Conservation (phyloP, 2,329 filamentous ascomycete genomes). For the Xylariomycetidae sp. region DNA sequence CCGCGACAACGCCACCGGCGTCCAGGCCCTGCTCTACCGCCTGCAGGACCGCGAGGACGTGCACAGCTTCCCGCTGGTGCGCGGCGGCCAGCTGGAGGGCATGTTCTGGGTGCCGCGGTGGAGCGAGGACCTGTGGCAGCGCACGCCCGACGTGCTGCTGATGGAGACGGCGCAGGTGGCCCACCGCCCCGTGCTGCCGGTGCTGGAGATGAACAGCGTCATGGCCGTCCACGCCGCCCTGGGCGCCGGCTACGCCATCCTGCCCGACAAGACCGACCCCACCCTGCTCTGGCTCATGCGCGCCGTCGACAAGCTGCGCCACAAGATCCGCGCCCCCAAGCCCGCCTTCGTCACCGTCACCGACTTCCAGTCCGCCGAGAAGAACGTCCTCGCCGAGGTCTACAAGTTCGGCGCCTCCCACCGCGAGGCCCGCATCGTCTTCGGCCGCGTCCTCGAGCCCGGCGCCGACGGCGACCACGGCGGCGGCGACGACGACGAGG, state of each 20-base stretch:
- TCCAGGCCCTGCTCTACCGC: constrained; percentile 20
- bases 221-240: constrained; percentile 16
- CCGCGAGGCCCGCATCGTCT: constrained; percentile 15
- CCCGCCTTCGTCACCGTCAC: constrained; percentile 19
- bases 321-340: constrained; percentile 18
- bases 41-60: constrained; percentile 21
- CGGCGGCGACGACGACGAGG: no score
- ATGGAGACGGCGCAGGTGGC: constrained; percentile 21
- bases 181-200: constrained; percentile 19
- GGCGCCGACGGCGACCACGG: no score
- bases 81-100: constrained; percentile 16
- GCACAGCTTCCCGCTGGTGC: constrained; percentile 19
- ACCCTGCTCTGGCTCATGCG: constrained; percentile 21
- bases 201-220: constrained; percentile 23
- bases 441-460: constrained; percentile 18
- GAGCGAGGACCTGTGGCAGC: constrained; percentile 20
- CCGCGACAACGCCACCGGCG: constrained; percentile 21
- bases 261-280: constrained; percentile 22
- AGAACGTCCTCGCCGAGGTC: constrained; percentile 19
- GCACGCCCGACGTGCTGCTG: constrained; percentile 21
- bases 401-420: constrained; percentile 13
- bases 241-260: constrained; percentile 22
- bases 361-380: constrained; percentile 22
- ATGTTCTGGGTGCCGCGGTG: constrained; percentile 24
- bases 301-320: constrained; percentile 20